Percentiles rank a stretch among this genome's conserved stretches.
Conservation (phyloP, 2,329 filamentous ascomycete genomes). For the Alternaria angustiovoidea region DNA sequence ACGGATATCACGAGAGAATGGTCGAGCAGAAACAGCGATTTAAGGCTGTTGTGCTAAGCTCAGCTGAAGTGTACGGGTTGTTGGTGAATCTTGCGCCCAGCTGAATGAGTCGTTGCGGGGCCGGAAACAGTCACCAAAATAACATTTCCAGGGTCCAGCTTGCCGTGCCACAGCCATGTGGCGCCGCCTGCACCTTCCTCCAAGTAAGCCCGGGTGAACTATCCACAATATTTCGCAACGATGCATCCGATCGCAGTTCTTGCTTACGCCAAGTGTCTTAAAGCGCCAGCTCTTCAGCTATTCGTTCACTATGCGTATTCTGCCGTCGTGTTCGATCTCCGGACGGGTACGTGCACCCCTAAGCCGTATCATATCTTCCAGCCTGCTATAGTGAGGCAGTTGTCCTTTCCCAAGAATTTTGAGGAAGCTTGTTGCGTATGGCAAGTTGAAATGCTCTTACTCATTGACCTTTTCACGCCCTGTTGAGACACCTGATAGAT, state of each 20-base stretch:
- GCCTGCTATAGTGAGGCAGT: too few species aligned
- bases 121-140: conserved; percentile 17
- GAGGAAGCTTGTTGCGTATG: too few species aligned
- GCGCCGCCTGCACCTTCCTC: conserved; percentile 1
- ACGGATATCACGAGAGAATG: background rate
- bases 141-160: conserved; percentile 18
- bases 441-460: too few species aligned
- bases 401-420: too few species aligned
- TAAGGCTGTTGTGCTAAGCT: conserved; percentile 4
- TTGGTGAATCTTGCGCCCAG: conserved; percentile 18
- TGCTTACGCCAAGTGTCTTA: background rate
- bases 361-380: too few species aligned
- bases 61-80: conserved; percentile 17
- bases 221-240: background rate
- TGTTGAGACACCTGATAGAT: too few species aligned
- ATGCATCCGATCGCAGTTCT: background rate
- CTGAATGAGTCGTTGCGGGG: conserved; percentile 31
- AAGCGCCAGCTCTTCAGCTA: too few species aligned
- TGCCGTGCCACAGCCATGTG: conserved; percentile 16
- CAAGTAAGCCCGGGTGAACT: background rate
- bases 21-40: background rate
- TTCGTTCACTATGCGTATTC: too few species aligned
- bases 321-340: too few species aligned
- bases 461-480: too few species aligned
- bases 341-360: too few species aligned